Percentiles rank a stretch among this genome's conserved stretches.
Evolutionary conservation across 2,329 filamentous ascomycete genomes (phyloP).

Genomic region (Hymenoscyphus repandus): DNA sequence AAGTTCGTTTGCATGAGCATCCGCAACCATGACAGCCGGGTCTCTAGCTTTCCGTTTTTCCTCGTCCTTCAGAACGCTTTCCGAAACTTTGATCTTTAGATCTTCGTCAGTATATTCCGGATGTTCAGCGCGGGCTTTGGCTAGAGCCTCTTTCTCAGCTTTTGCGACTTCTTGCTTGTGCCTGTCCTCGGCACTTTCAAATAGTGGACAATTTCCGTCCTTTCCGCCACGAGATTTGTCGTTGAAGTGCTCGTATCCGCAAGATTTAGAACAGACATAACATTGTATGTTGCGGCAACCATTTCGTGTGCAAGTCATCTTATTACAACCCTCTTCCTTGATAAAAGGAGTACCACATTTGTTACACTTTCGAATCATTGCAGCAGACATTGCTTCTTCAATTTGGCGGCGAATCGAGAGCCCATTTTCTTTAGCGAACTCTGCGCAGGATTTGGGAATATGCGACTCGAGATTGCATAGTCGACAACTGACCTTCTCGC

Average conservation of each 20-base stretch:
- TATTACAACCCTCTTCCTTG: slow-evolving; percentile 77
- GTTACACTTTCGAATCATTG: slow-evolving; percentile 73
- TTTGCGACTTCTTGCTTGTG: slow-evolving; percentile 58
- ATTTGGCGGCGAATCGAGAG: slow-evolving; percentile 59
- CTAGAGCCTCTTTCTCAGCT: slow-evolving; percentile 54
- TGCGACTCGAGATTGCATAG: slow-evolving; percentile 66
- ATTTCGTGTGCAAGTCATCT: slow-evolving; percentile 64
- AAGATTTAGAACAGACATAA: slow-evolving; percentile 67
- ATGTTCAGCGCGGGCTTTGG: slow-evolving; percentile 51
- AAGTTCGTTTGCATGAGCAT: background rate
- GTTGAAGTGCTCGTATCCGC: slow-evolving; percentile 66
- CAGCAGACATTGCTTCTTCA: slow-evolving; percentile 80
- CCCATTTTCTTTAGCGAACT: slow-evolving; percentile 56
- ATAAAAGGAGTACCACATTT: slow-evolving; percentile 61
- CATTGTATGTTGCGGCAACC: slow-evolving; percentile 51
- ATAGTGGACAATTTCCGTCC: slow-evolving; percentile 58
- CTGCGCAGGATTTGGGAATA: slow-evolving; percentile 65
- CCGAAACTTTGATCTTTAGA: slow-evolving; percentile 55
- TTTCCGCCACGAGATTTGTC: slow-evolving; percentile 43
- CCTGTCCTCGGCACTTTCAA: slow-evolving; percentile 54
- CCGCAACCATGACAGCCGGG: background rate
- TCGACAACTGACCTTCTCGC: slow-evolving; percentile 59
- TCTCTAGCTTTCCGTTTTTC: slow-evolving; percentile 16
- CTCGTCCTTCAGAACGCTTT: slow-evolving; percentile 43
- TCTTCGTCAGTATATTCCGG: slow-evolving; percentile 54